Conservation (phyloP, 106 monocot genomes). For the Acorus gramineus region DNA sequence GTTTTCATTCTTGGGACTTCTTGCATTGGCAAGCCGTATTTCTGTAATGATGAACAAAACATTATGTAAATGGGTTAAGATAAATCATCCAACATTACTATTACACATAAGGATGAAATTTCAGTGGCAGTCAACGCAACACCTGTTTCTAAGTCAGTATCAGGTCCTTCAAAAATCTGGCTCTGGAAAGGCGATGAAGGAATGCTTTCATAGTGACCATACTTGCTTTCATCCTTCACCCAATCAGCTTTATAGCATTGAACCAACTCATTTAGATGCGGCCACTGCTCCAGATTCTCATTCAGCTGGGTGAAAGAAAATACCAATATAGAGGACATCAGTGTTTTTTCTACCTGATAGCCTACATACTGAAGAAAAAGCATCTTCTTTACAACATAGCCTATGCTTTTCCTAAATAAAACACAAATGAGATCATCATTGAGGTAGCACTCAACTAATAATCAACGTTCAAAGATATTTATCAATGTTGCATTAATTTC, state of each 20-base stretch:
- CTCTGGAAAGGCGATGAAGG: constrained; percentile 53
- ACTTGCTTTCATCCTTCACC: constrained; percentile 82
- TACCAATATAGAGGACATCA: too few relatives aligned
- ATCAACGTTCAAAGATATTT: too few relatives aligned
- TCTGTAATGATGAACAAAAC: constrained; percentile 22
- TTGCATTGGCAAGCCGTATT: constrained; percentile 66
- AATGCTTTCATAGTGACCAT: constrained; percentile 73
- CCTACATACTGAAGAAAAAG: too few relatives aligned
- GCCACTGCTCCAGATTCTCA: constrained; percentile 96
- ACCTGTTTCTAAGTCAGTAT: constrained; percentile 99
- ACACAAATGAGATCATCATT: too few relatives aligned
- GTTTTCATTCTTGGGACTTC: constrained; percentile 56
- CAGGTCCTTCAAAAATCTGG: constrained; percentile 96
- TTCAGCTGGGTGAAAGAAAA: constrained; percentile 30
- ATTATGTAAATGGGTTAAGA: background rate
- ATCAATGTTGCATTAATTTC: too few relatives aligned
- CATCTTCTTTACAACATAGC: too few relatives aligned
- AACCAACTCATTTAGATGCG: constrained; percentile 89
- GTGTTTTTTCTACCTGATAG: too few relatives aligned
- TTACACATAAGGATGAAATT: too few relatives aligned
- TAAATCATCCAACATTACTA: background rate
- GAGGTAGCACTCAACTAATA: too few relatives aligned
- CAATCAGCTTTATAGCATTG: constrained; percentile 92
- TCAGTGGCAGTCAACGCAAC: background rate
- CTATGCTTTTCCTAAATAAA: too few relatives aligned